phyloP scores from a whole-genome alignment of 2,329 filamentous ascomycete species.

The Helotiales sp. region DNA sequence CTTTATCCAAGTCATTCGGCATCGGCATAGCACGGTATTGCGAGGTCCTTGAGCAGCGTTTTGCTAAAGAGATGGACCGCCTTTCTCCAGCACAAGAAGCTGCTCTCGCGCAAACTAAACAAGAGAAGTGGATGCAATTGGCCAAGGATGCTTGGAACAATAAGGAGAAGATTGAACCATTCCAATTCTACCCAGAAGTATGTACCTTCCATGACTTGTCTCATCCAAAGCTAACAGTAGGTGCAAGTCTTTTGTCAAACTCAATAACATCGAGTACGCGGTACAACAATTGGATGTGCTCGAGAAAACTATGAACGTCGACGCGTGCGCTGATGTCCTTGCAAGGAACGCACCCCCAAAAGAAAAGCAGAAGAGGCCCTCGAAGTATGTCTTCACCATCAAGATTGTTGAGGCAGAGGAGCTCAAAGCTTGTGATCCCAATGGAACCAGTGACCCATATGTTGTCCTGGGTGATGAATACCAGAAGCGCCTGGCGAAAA shows the following conservation, averaged over 20 bases:
- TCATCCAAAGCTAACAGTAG: slow-evolving; percentile 33
- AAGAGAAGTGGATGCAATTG: slow-evolving; percentile 90
- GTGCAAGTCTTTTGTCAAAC: slow-evolving; percentile 84
- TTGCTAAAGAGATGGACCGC: slow-evolving; percentile 89
- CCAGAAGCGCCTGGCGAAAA: slow-evolving; percentile 94
- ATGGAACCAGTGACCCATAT: slow-evolving; percentile 92
- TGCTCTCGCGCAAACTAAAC: slow-evolving; percentile 73
- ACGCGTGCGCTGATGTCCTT: slow-evolving; percentile 82
- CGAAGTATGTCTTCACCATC: slow-evolving; percentile 96
- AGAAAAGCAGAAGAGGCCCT: slow-evolving; percentile 64
- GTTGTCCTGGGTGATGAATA: slow-evolving; percentile 97
- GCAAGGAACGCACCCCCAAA: slow-evolving; percentile 70
- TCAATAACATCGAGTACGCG: slow-evolving; percentile 96
- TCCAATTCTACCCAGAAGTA: slow-evolving; percentile 93
- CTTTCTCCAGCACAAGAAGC: slow-evolving; percentile 85
- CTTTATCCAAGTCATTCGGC: slow-evolving; percentile 81
- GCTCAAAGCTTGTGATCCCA: slow-evolving; percentile 95
- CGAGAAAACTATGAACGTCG: slow-evolving; percentile 86
- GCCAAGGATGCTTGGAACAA: slow-evolving; percentile 91
- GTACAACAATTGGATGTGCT: slow-evolving; percentile 89
- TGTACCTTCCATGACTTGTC: slow-evolving; percentile 30
- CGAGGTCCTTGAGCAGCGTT: slow-evolving; percentile 82
- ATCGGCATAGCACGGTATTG: slow-evolving; percentile 85
- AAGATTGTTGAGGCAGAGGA: slow-evolving; percentile 99
- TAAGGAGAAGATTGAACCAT: slow-evolving; percentile 92